A percentile compares a stretch with the other conserved stretches of the same genome.
Evolutionary conservation across 2,329 filamentous ascomycete genomes (phyloP).

Genomic region (Botrytis fabae): DNA sequence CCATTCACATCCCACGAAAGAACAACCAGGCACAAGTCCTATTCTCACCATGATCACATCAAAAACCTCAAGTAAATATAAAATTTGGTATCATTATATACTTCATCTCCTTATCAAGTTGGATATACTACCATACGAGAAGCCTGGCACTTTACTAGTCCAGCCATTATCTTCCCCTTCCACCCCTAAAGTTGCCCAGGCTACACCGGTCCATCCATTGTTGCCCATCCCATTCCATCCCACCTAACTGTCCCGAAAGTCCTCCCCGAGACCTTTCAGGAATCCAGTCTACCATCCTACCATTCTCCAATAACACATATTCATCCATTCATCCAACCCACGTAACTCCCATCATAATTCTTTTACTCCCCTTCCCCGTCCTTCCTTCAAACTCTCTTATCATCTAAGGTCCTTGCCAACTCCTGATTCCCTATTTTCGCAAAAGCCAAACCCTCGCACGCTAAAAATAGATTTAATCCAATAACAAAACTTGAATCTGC

Average conservation of each 20-base stretch:
- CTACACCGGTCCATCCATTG: background rate
- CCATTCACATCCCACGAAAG: background rate
- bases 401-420: background rate
- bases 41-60: background rate
- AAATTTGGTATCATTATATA: slow-evolving; percentile 4
- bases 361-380: background rate
- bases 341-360: background rate
- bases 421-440: background rate
- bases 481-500: background rate
- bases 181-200: background rate
- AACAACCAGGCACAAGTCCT: background rate
- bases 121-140: background rate
- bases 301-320: slow-evolving; percentile 7
- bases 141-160: background rate
- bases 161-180: background rate
- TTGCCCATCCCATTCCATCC: background rate
- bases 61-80: background rate
- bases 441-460: background rate
- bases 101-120: background rate
- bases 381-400: background rate
- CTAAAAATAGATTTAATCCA: background rate
- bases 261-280: background rate
- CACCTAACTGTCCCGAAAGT: background rate
- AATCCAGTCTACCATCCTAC: background rate
- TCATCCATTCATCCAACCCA: background rate